These are phyloP conservation scores for Colletotrichum godetiae DNA, from an alignment of 2,329 filamentous ascomycete genomes.

Conservation along the genomic window DNA sequence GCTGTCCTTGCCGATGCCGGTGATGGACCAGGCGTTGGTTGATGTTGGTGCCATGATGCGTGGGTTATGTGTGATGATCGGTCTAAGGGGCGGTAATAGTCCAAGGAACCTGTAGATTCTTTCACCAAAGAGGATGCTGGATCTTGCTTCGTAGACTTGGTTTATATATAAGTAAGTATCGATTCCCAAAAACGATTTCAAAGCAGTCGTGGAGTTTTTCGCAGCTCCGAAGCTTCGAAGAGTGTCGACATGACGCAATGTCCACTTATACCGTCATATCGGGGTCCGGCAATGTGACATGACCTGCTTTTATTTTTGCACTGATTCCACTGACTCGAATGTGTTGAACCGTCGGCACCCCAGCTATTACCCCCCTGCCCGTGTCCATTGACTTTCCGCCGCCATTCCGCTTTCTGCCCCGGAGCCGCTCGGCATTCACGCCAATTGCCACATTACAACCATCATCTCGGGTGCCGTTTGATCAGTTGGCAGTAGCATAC, in stretches of 20 bases:
- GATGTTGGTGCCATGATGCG: constrained; percentile 44
- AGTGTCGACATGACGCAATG: constrained; percentile 29
- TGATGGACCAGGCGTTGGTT: constrained; percentile 67
- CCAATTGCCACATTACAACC: too few relatives aligned
- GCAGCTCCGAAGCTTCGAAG: neutral
- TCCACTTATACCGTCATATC: constrained; percentile 17
- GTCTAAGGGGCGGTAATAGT: too few relatives aligned
- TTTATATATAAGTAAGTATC: neutral
- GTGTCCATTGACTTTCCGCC: neutral
- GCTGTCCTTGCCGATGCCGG: constrained; percentile 46
- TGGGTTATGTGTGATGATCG: neutral
- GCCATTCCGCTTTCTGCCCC: neutral
- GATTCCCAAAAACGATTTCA: neutral
- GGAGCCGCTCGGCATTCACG: neutral
- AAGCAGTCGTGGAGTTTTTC: neutral
- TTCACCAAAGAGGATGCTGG: too few relatives aligned
- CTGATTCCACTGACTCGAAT: constrained; percentile 10
- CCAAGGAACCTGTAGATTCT: too few relatives aligned
- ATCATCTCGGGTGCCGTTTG: too few relatives aligned
- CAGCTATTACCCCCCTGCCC: neutral
- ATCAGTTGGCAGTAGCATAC: too few relatives aligned
- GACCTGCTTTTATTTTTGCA: neutral
- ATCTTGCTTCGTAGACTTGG: neutral
- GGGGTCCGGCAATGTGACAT: constrained; percentile 6
- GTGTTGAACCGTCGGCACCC: neutral